Evolutionary conservation across 1,284 basidiomycete species (phyloP), one percentile per base, ranked within the genome.

Genomic region (Sanghuangporus baumii): DNA sequence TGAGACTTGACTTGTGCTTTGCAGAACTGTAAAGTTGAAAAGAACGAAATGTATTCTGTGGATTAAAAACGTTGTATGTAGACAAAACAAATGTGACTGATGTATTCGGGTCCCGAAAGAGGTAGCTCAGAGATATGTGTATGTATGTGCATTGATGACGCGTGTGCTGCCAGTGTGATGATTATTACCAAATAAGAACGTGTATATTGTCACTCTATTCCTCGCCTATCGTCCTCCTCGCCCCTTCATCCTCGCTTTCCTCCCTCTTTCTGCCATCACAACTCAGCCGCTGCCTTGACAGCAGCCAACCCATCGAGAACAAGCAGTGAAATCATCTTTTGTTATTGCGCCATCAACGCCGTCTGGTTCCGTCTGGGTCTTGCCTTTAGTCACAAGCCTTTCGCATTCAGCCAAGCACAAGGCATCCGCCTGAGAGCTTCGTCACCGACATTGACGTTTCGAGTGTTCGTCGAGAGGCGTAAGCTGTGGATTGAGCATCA

Each of bases 21-120:
- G 7, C 51, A 63, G 62, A 63, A 55, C 51, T 63, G 62, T 63
- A 58, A 59, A n/a, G 14, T 47, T 38, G 4, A 11, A n/a, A 14
- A n/a, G n/a, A 46, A 20, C 18, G 47, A 20, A 40, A 16, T 47
- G 16, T 47, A 16, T 36, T 6, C n/a, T 54, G 52, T 36, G 31
- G 31, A 20, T 38, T n/a, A 2, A 57, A 18, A 26, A n/a, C 41
- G 55, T 41, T 31, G 36, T 41, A 56, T 52, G 50, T 52, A 31
- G 51, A 16, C 31, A 4, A 36, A 6, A 16, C 23, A 26, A 26
- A 34, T 31, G 12, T 26, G 51, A 52, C 9, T 8, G 31, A 52
- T 36, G 31, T 12, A 26, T 31, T 12, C n/a, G n/a, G n/a, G n/a
- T n/a, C 52, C 52, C 14, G 31, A n/a, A 54, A 54, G 31, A 54